Conservation (phyloP, 2,329 filamentous ascomycete genomes). For the Nemania serpens region DNA sequence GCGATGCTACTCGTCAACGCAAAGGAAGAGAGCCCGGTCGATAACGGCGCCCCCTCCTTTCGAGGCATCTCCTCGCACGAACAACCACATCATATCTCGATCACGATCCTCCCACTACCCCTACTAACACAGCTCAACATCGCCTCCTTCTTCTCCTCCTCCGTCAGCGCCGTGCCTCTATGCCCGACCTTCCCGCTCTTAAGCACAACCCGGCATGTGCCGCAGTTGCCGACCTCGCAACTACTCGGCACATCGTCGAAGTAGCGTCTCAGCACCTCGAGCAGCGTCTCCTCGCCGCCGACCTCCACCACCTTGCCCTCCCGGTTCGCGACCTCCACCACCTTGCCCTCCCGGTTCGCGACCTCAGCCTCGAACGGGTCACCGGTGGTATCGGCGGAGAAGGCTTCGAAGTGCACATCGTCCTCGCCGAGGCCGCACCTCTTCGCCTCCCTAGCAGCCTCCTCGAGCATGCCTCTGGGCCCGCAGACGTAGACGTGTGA, state of each 20-base stretch:
- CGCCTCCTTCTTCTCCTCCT: conserved; percentile 49
- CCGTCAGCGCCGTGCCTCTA: conserved; percentile 52
- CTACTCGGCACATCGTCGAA: conserved; percentile 51
- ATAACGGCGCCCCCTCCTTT: background rate
- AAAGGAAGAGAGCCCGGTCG: background rate
- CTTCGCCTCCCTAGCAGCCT: conserved; percentile 48
- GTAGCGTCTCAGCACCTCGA: conserved; percentile 52
- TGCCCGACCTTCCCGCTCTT: conserved; percentile 53
- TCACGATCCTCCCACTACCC: conserved; percentile 53
- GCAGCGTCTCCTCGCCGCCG: conserved; percentile 52
- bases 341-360: conserved; percentile 44
- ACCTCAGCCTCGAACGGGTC: conserved; percentile 65
- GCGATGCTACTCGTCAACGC: background rate
- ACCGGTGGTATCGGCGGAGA: conserved; percentile 56
- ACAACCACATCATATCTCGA: conserved; percentile 50
- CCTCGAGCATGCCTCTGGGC: conserved; percentile 60
- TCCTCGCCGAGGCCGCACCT: conserved; percentile 50
- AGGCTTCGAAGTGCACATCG: conserved; percentile 66
- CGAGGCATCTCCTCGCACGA: background rate
- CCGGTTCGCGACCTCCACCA: conserved; percentile 53
- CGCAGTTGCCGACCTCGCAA: conserved; percentile 61
- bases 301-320: conserved; percentile 50
- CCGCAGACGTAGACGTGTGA: conserved; percentile 67
- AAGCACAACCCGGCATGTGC: conserved; percentile 54
- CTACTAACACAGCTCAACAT: conserved; percentile 60